phyloP scores from a whole-genome alignment of 345 rosid genomes.

The Fremontodendron californicum region DNA sequence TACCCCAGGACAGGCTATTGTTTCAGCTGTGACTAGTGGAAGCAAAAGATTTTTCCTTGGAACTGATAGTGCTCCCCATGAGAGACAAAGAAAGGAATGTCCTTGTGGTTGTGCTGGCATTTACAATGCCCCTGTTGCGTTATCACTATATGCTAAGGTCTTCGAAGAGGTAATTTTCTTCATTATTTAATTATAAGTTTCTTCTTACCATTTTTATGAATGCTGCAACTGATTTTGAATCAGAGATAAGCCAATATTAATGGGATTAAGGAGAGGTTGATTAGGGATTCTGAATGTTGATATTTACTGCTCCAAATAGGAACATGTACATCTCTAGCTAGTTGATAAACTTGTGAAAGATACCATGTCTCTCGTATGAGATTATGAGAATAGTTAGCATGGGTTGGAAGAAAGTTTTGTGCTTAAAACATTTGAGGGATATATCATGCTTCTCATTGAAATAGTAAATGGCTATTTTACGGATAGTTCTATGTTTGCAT shows the following conservation, averaged over 20 bases:
- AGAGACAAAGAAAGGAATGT: conserved; percentile 68
- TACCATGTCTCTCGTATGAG: neutral
- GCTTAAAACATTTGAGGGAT: neutral
- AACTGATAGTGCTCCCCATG: conserved; percentile 99
- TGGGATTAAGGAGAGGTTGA: neutral
- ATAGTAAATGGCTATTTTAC: neutral
- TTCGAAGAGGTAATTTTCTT: conserved; percentile 63
- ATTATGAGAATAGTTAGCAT: neutral
- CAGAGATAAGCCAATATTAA: neutral
- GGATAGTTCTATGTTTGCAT: neutral
- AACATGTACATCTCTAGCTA: neutral
- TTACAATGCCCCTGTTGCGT: conserved; percentile 67
- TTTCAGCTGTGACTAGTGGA: conserved; percentile 88
- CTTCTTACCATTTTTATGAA: neutral
- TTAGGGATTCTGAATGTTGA: neutral
- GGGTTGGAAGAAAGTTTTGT: neutral
- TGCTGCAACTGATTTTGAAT: neutral
- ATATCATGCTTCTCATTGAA: neutral
- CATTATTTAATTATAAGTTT: neutral
- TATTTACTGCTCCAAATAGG: neutral
- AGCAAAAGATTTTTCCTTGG: conserved; percentile 86
- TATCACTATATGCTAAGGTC: conserved; percentile 68
- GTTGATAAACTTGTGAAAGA: neutral
- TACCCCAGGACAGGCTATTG: conserved; percentile 75
- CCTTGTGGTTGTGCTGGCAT: conserved; percentile 94